phyloP scores from a whole-genome alignment of 108 stramenopile species.

The Cylindrotheca closterium region DNA sequence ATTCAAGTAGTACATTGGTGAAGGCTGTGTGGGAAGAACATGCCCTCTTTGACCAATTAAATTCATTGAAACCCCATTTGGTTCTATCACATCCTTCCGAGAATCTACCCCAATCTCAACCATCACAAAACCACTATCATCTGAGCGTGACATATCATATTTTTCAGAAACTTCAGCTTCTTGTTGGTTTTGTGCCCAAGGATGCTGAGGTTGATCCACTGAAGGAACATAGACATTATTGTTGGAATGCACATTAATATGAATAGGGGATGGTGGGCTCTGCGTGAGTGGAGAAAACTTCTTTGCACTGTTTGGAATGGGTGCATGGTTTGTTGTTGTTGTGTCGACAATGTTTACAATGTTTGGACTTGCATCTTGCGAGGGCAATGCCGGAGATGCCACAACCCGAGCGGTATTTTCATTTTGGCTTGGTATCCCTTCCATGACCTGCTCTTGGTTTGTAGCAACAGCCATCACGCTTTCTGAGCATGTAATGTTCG shows the following conservation, averaged over 20 bases:
- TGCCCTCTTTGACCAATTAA: background rate
- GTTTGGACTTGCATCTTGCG: slow-evolving; percentile 7
- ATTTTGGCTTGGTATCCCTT: background rate
- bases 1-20: slow-evolving; percentile 9
- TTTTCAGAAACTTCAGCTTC: background rate
- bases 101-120: slow-evolving; percentile 57
- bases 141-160: slow-evolving; percentile 34
- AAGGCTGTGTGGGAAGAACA: background rate
- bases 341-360: background rate
- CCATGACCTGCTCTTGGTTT: background rate
- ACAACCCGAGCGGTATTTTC: slow-evolving; percentile 4
- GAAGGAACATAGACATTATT: slow-evolving; percentile 1
- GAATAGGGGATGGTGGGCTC: slow-evolving; percentile 22
- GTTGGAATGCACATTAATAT: background rate
- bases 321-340: slow-evolving; percentile 1
- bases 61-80: background rate
- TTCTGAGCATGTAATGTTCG: slow-evolving; percentile 19
- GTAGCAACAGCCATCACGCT: slow-evolving; percentile 58
- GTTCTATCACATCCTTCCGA: slow-evolving; percentile 8
- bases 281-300: slow-evolving; percentile 20
- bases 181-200: slow-evolving; percentile 15
- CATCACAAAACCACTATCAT: slow-evolving; percentile 77
- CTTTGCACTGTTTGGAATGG: slow-evolving; percentile 10
- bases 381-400: slow-evolving; percentile 16
- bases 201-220: slow-evolving; percentile 3